phyloP scores from a whole-genome alignment of 1,284 basidiomycete genomes.

The Microstroma glucosiphilum region DNA sequence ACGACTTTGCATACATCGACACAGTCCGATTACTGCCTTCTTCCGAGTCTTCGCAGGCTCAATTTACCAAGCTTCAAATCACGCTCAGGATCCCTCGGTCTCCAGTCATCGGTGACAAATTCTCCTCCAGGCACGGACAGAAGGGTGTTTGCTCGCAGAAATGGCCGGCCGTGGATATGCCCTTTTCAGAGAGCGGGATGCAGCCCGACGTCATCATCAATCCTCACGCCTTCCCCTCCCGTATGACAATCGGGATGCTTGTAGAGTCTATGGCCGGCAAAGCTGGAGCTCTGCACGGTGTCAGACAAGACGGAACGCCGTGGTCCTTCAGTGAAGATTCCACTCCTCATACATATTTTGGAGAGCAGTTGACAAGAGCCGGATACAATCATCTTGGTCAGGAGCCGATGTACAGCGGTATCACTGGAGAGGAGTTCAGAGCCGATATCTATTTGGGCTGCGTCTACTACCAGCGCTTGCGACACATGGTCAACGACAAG shows the following conservation, averaged over 20 bases:
- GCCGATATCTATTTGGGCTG: slow-evolving; percentile 98
- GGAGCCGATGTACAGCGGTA: slow-evolving; percentile 99
- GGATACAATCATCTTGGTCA: slow-evolving; percentile 99
- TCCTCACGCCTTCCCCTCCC: slow-evolving; percentile 96
- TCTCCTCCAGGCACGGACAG: slow-evolving; percentile 96
- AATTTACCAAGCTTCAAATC: slow-evolving; percentile 88
- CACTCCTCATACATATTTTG: slow-evolving; percentile 93
- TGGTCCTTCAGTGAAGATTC: slow-evolving; percentile 79
- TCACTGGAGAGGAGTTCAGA: slow-evolving; percentile 95
- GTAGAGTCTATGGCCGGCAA: slow-evolving; percentile 99
- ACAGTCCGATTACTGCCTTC: slow-evolving; percentile 79
- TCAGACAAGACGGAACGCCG: slow-evolving; percentile 92
- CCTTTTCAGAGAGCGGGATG: slow-evolving; percentile 96
- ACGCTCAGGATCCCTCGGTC: slow-evolving; percentile 88
- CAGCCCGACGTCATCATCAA: slow-evolving; percentile 99
- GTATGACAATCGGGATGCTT: slow-evolving; percentile 99
- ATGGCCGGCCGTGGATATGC: slow-evolving; percentile 92
- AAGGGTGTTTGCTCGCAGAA: slow-evolving; percentile 99
- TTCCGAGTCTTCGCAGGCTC: slow-evolving; percentile 75
- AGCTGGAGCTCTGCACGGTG: slow-evolving; percentile 93
- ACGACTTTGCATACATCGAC: slow-evolving; percentile 84
- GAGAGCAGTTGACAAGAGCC: slow-evolving; percentile 82
- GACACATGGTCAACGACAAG: slow-evolving; percentile 99
- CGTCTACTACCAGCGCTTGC: slow-evolving; percentile 95
- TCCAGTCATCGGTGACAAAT: slow-evolving; percentile 98